These are phyloP conservation scores for Tetrahymena thermophila DNA, from an alignment of 73 alveolate genomes.

Conservation along the genomic window DNA sequence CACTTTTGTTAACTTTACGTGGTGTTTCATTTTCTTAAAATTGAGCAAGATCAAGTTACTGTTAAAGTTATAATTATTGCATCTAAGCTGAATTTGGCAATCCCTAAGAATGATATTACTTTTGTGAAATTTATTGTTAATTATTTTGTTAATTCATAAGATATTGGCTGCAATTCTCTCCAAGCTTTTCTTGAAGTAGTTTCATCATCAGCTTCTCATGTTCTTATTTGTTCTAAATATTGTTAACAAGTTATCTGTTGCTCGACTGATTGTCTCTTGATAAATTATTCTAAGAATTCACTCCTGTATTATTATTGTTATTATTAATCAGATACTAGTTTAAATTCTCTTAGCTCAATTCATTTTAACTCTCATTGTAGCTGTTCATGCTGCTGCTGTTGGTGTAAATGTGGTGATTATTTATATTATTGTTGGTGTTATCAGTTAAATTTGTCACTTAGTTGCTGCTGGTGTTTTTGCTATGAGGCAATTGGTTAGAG, in stretches of 20 bases:
- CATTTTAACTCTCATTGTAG: not conserved
- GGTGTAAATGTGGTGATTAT: not conserved
- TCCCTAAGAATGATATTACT: not conserved
- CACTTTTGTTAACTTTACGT: not conserved
- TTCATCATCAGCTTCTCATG: not conserved
- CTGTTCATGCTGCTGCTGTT: not conserved
- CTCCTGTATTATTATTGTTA: not conserved
- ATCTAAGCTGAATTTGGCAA: not conserved
- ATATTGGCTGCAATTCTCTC: not conserved
- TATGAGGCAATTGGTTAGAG: not conserved
- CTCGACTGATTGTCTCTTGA: not conserved
- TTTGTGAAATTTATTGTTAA: not conserved
- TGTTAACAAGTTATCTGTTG: not conserved
- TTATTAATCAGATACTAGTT: not conserved
- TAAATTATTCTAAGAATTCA: not conserved
- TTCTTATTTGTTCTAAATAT: not conserved
- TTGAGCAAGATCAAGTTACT: not conserved
- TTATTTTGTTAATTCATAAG: not conserved
- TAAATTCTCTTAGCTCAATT: not conserved
- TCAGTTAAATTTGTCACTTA: not conserved
- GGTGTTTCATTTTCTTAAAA: not conserved
- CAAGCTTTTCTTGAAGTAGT: not conserved
- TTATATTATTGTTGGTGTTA: not conserved
- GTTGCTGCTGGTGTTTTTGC: not conserved
- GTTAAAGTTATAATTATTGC: not conserved